phyloP scores from a whole-genome alignment of 2,329 filamentous ascomycete genomes.

The Capronia epimyces region DNA sequence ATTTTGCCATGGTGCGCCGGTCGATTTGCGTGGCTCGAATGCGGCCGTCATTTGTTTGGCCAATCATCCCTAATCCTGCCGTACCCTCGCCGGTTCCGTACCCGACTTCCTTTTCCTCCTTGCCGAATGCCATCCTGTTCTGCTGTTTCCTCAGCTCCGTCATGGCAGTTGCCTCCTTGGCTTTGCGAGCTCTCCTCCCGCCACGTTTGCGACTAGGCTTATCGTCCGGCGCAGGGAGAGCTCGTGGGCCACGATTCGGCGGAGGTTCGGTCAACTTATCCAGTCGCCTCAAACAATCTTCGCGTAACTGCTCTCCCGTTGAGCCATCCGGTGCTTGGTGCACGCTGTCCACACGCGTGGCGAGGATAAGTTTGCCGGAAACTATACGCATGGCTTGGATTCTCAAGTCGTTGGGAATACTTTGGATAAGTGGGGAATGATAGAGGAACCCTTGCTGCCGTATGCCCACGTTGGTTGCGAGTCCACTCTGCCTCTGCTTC shows the following conservation, averaged over 20 bases:
- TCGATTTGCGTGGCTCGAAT: conserved; percentile 87
- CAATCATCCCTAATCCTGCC: conserved; percentile 91
- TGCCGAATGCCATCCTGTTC: conserved; percentile 91
- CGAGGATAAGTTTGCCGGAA: conserved; percentile 87
- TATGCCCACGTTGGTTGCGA: conserved; percentile 88
- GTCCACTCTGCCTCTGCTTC: conserved; percentile 70
- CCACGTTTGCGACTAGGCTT: conserved; percentile 91
- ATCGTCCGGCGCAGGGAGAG: conserved; percentile 87
- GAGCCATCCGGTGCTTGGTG: conserved; percentile 77
- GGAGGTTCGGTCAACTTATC: conserved; percentile 91
- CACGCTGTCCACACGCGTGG: conserved; percentile 80
- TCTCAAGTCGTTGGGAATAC: conserved; percentile 79
- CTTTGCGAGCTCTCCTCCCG: conserved; percentile 81
- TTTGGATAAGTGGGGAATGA: conserved; percentile 80
- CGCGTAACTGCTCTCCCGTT: conserved; percentile 73
- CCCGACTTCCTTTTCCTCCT: conserved; percentile 88
- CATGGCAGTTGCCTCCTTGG: conserved; percentile 95
- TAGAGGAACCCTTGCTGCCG: conserved; percentile 91
- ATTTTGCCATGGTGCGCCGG: conserved; percentile 83
- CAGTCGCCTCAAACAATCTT: conserved; percentile 75
- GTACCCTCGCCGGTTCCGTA: conserved; percentile 83
- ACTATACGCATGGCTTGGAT: conserved; percentile 94
- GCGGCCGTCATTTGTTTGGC: conserved; percentile 77
- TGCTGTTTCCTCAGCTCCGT: conserved; percentile 93
- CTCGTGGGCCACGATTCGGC: conserved; percentile 79